Evolutionary conservation across 495 filamentous ascomycete species (phyloP).

Genomic region (Neurospora pannonica): DNA sequence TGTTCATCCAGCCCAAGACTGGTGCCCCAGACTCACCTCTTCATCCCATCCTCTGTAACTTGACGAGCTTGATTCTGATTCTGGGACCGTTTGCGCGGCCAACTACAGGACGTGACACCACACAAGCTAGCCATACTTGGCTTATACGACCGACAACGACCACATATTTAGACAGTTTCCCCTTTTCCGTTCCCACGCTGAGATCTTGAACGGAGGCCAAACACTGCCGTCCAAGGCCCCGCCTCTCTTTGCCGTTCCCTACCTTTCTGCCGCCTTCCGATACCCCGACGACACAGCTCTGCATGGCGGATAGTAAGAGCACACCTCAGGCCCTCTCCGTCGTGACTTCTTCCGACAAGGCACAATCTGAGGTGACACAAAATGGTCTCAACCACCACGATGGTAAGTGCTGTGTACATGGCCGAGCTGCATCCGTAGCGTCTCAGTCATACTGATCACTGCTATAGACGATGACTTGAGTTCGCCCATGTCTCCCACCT

Average conservation of each 20-base stretch:
- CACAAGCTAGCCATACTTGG: background rate
- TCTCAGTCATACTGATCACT: background rate
- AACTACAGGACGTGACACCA: constrained; percentile 14
- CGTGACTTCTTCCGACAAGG: constrained; percentile 28
- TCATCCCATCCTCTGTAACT: background rate
- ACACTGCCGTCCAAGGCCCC: constrained; percentile 18
- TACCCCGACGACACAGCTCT: constrained; percentile 14
- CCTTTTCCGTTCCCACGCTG: background rate
- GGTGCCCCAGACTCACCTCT: constrained; percentile 14
- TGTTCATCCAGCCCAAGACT: background rate
- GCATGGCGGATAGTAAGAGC: constrained; percentile 36
- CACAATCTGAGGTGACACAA: constrained; percentile 24
- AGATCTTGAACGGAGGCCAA: constrained; percentile 5
- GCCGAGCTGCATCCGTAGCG: background rate
- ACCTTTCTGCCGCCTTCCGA: constrained; percentile 21
- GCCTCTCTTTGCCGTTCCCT: constrained; percentile 9
- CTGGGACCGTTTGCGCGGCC: constrained; percentile 8
- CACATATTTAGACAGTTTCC: constrained; percentile 6
- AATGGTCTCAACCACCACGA: background rate
- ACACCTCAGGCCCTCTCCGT: constrained; percentile 28
- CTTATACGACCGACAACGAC: constrained; percentile 7
- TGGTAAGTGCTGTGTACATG: background rate
- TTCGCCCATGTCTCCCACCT: background rate
- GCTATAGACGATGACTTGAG: constrained; percentile 2
- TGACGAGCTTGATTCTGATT: constrained; percentile 3